phyloP scores from a whole-genome alignment of 2,329 filamentous ascomycete genomes.

The Capronia epimyces region DNA sequence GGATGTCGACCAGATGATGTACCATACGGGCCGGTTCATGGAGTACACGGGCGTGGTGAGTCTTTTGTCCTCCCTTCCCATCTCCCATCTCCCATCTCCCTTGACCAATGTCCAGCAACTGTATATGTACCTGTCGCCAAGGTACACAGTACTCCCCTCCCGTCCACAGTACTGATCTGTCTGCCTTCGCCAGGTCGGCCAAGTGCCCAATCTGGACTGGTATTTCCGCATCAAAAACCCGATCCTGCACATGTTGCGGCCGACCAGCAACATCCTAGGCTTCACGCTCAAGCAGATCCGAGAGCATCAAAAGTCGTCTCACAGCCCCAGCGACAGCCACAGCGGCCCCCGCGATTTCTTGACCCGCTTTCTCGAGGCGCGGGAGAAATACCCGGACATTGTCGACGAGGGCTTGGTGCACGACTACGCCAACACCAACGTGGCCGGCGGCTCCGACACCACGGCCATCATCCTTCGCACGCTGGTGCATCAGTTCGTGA shows the following conservation, averaged over 20 bases:
- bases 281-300: slow-evolving; percentile 5
- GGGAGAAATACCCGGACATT: slow-evolving; percentile 26
- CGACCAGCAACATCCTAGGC: slow-evolving; percentile 50
- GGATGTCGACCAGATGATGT: slow-evolving; percentile 54
- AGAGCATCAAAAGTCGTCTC: not conserved
- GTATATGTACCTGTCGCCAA: no score
- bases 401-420: slow-evolving; percentile 31
- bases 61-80: not conserved
- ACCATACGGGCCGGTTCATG: slow-evolving; percentile 3
- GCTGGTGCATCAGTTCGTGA: slow-evolving; percentile 32
- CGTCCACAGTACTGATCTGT: no score
- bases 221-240: slow-evolving; percentile 67
- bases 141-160: no score
- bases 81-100: not conserved
- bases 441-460: slow-evolving; percentile 35
- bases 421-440: slow-evolving; percentile 31
- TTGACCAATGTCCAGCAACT: no score
- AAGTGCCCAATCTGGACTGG: slow-evolving; percentile 11
- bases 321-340: slow-evolving; percentile 53
- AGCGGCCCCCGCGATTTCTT: slow-evolving; percentile 21
- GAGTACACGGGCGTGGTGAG: slow-evolving; percentile 15
- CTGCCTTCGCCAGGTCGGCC: no score
- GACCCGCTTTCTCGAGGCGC: slow-evolving; percentile 23
- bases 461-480: slow-evolving; percentile 33
- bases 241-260: slow-evolving; percentile 38